Evolutionary conservation across 257 asterid genomes (phyloP).

Genomic region (Cordia subcordata): DNA sequence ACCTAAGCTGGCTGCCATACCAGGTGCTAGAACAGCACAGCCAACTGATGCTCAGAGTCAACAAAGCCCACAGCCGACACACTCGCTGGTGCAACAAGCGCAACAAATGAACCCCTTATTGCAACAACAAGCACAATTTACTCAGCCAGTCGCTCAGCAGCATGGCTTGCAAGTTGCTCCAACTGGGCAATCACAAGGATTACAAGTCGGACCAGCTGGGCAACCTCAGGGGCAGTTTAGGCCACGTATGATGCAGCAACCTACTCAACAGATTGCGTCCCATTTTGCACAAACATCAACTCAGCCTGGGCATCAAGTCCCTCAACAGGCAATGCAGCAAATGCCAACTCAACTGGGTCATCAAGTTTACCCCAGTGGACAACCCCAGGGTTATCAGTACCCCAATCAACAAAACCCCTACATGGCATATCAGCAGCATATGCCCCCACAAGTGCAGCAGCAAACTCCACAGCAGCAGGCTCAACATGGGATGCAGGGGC

Average conservation of each 20-base stretch:
- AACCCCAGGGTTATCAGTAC: constrained; percentile 53
- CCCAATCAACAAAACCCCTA: constrained; percentile 53
- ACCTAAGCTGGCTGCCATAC: constrained; percentile 63
- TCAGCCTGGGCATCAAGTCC: constrained; percentile 48
- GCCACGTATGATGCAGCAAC: constrained; percentile 52
- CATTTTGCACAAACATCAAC: constrained; percentile 36
- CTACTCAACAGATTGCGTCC: constrained; percentile 45
- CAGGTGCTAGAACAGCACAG: constrained; percentile 50
- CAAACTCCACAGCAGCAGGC: constrained; percentile 51
- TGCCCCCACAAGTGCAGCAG: constrained; percentile 53
- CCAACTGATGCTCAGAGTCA: constrained; percentile 40
- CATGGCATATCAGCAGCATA: constrained; percentile 49
- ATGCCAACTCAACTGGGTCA: constrained; percentile 37
- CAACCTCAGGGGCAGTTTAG: constrained; percentile 51
- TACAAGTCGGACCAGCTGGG: constrained; percentile 37
- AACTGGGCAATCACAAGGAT: constrained; percentile 45
- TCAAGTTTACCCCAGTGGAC: constrained; percentile 48
- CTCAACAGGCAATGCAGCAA: constrained; percentile 44
- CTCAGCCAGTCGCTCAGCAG: constrained; percentile 16
- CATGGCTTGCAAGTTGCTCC: constrained; percentile 45
- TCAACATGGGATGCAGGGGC: constrained; percentile 48
- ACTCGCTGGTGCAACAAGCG: constrained; percentile 32
- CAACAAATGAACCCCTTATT: constrained; percentile 30
- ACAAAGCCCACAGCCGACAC: constrained; percentile 18
- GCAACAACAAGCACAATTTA: constrained; percentile 40